Evolutionary conservation across 495 filamentous ascomycete genomes (phyloP).

Genomic region (Podospora australis): DNA sequence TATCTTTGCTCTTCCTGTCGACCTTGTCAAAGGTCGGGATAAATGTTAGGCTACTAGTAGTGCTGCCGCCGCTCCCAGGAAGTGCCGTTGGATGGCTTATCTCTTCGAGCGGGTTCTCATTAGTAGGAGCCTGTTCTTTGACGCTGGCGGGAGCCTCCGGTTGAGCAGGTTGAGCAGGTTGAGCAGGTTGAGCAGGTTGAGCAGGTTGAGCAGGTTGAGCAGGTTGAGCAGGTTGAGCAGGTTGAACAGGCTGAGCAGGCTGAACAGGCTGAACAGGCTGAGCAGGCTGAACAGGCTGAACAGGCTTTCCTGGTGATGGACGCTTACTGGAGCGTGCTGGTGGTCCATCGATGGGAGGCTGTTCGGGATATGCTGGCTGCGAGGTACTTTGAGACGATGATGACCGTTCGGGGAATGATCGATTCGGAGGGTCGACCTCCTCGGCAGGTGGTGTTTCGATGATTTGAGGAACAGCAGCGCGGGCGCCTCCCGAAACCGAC

Average conservation of each 20-base stretch:
- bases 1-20: constrained; percentile 56
- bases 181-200: constrained; percentile 42
- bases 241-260: no score
- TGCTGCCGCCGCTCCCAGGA: constrained; percentile 57
- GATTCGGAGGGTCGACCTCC: constrained; percentile 28
- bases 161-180: constrained; percentile 27
- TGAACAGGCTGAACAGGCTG: no score
- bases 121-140: constrained; percentile 14
- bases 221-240: constrained; percentile 18
- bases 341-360: constrained; percentile 29
- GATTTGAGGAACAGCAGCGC: constrained; percentile 50
- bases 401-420: constrained; percentile 43
- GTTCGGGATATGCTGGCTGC: constrained; percentile 21
- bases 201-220: constrained; percentile 37
- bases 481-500: constrained; percentile 16
- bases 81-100: constrained; percentile 59
- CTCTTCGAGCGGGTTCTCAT: constrained; percentile 46
- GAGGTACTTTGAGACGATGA: constrained; percentile 51
- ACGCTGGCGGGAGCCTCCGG: constrained; percentile 6
- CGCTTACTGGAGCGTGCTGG: constrained; percentile 45
- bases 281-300: no score
- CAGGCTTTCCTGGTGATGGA: constrained; percentile 31
- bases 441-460: constrained; percentile 58
- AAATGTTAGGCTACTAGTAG: constrained; percentile 75
- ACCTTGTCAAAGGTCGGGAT: constrained; percentile 66